A percentile compares a stretch with the other conserved stretches of the same genome.
These are phyloP conservation scores for Lumnitzera littorea DNA, from an alignment of 345 rosid genomes.

Conservation along the genomic window DNA sequence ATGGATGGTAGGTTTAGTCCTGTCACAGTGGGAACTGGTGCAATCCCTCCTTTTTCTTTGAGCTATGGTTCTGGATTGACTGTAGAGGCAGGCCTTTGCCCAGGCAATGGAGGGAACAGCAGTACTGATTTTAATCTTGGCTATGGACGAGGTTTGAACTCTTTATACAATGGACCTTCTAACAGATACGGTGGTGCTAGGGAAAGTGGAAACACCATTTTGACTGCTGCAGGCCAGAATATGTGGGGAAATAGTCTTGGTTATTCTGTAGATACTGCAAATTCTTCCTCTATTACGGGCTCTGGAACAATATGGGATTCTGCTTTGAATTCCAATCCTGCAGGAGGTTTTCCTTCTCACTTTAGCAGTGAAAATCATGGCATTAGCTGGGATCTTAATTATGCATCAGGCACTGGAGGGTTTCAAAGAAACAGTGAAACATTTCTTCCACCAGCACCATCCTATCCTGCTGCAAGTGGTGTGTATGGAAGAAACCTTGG, in stretches of 20 bases:
- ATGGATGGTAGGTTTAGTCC: slow-evolving; percentile 85
- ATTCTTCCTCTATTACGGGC: slow-evolving; percentile 36
- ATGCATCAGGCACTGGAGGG: slow-evolving; percentile 32
- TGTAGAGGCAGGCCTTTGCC: slow-evolving; percentile 52
- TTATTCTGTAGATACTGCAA: slow-evolving; percentile 35
- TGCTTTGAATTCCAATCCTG: slow-evolving; percentile 25
- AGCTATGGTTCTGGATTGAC: slow-evolving; percentile 53
- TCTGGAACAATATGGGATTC: slow-evolving; percentile 60
- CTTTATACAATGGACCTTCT: slow-evolving; percentile 36
- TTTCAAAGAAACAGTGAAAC: slow-evolving; percentile 36
- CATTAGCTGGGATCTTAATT: slow-evolving; percentile 22
- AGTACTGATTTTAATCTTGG: slow-evolving; percentile 40
- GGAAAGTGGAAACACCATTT: slow-evolving; percentile 26
- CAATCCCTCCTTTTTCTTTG: slow-evolving; percentile 57
- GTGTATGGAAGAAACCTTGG: slow-evolving; percentile 26
- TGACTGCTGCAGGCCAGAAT: slow-evolving; percentile 41
- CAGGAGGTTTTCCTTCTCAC: slow-evolving; percentile 24
- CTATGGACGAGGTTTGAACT: slow-evolving; percentile 49
- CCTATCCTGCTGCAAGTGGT: slow-evolving; percentile 27
- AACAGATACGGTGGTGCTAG: slow-evolving; percentile 39
- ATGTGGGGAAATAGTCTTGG: slow-evolving; percentile 57
- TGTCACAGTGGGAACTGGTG: slow-evolving; percentile 41
- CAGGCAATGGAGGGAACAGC: slow-evolving; percentile 41
- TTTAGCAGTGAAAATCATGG: slow-evolving; percentile 23
- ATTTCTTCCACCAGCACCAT: slow-evolving; percentile 17